Evolutionary conservation across 768 basidiomycete genomes (phyloP).

Genomic region (Psilocybe subaeruginosa): DNA sequence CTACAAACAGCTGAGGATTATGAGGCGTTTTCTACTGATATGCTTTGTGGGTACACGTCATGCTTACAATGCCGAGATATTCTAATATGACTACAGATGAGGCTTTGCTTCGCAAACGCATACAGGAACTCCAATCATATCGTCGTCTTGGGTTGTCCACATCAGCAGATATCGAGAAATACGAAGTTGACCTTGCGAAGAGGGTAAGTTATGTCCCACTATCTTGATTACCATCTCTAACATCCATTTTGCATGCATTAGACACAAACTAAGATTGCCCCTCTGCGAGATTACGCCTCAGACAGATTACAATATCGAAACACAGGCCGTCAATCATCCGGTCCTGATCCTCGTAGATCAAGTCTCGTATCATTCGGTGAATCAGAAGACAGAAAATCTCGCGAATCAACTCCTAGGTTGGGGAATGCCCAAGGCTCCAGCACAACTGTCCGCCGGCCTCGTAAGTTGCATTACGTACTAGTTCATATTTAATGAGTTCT

Average conservation of each 20-base stretch:
- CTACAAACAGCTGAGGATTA: slow-evolving; percentile 92
- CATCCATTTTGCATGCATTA: slow-evolving; percentile 24
- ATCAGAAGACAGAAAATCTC: slow-evolving; percentile 55
- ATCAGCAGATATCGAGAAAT: slow-evolving; percentile 88
- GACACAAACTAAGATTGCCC: slow-evolving; percentile 65
- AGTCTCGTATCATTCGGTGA: slow-evolving; percentile 45
- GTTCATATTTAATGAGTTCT: neutral
- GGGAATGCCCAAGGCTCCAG: slow-evolving; percentile 36
- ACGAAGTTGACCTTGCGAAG: slow-evolving; percentile 73
- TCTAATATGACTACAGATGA: slow-evolving; percentile 61
- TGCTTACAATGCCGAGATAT: neutral
- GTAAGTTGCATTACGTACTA: slow-evolving; percentile 31
- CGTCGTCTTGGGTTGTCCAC: slow-evolving; percentile 85
- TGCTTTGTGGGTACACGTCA: slow-evolving; percentile 69
- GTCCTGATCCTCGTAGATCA: slow-evolving; percentile 54
- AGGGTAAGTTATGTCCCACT: slow-evolving; percentile 52
- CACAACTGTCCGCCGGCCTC: slow-evolving; percentile 42
- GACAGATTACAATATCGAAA: slow-evolving; percentile 58
- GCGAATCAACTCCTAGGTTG: slow-evolving; percentile 64
- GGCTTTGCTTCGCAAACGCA: slow-evolving; percentile 81
- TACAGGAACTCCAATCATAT: slow-evolving; percentile 90
- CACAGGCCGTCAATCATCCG: slow-evolving; percentile 53
- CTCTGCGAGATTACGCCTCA: slow-evolving; percentile 54
- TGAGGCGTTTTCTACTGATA: slow-evolving; percentile 84
- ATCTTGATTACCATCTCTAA: slow-evolving; percentile 12